Base-by-base conservation (phyloP, 805 yeast species). In the Nakazawaea ambrosiae region DNA sequence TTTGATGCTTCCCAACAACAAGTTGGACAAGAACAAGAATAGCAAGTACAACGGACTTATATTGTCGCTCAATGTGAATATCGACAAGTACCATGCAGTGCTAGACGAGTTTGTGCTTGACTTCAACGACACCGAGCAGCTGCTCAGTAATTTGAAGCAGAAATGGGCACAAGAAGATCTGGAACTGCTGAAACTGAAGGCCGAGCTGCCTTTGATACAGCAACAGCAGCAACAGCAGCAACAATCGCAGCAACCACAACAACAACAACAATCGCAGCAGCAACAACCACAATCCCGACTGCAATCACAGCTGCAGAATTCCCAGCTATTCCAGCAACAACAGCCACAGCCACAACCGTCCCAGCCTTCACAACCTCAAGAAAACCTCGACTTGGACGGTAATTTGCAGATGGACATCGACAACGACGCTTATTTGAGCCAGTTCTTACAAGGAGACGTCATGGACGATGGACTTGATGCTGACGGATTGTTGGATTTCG, bases 401-500 rank as follows among this genome's bases (percentile, higher is more conserved):
- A 11, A 34, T 27, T 19, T 39, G 31, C 27, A 34, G 16, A 38
- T 38, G 19, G 37, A 38, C 12, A 26, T 33, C 3, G 38, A 39
- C 10, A 32, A 39, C 18, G 42, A 39, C 23, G 19, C 36, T 4
- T 39, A 39, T 30, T 39, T 39, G 35, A 39, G 32, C 20, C 42
- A 39, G 27, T 39, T 39, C 15, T 39, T 39, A 20, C 24, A 39
- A 30, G 35, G 32, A 14, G 42, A 34, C 18, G 35, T 20, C 4
- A 25, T 14, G 6, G 41, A 28, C 11, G 15, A 25, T 26, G 27
- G 31, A 7, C 7, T 31, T 19, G 41, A 37, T 8, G 2, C 24
- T 9, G 31, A 32, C 22, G 30, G 27, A 6, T 17, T 37, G 27
- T 26, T 30, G 12, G 37, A 34, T 39, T 39, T 39, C 24, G 25